These are phyloP conservation scores for Mycena citricolor DNA, from an alignment of 1,284 basidiomycete species.

Conservation along the genomic window DNA sequence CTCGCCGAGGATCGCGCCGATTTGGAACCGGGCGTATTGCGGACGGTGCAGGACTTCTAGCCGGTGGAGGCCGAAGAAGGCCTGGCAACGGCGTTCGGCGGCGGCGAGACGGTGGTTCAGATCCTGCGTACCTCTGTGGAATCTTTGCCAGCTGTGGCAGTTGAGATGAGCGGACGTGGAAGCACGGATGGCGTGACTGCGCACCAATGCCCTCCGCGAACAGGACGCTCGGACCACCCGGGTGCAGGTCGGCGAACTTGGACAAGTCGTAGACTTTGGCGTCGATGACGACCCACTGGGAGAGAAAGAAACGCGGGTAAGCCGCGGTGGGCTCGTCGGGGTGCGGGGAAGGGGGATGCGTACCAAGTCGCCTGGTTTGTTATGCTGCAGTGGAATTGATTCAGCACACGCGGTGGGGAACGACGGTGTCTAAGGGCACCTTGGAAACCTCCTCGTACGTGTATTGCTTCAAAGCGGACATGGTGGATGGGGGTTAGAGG, in stretches of 20 bases:
- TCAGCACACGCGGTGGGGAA: neutral
- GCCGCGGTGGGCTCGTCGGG: neutral
- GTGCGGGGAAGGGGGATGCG: constrained; percentile 24
- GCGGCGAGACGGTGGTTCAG: constrained; percentile 47
- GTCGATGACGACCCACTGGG: constrained; percentile 74
- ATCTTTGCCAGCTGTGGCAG: constrained; percentile 58
- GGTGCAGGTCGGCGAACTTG: constrained; percentile 72
- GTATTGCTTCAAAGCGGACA: constrained; percentile 39
- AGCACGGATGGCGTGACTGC: neutral
- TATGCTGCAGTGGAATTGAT: constrained; percentile 52
- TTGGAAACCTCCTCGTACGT: constrained; percentile 53
- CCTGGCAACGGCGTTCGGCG: constrained; percentile 46
- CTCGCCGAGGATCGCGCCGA: constrained; percentile 76
- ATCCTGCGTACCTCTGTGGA: constrained; percentile 52
- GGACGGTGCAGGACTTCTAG: constrained; percentile 83
- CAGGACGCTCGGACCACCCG: constrained; percentile 52
- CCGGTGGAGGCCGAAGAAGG: constrained; percentile 91
- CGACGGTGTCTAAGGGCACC: constrained; percentile 43
- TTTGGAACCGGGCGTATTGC: constrained; percentile 79
- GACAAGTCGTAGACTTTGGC: constrained; percentile 75
- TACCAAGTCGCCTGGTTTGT: constrained; percentile 71
- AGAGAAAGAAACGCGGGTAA: constrained; percentile 23
- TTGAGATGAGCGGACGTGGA: constrained; percentile 3
- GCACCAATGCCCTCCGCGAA: constrained; percentile 19
- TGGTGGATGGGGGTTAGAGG: constrained; percentile 31